These are phyloP conservation scores for Amyloporia xantha DNA, from an alignment of 768 basidiomycete genomes.

Conservation along the genomic window DNA sequence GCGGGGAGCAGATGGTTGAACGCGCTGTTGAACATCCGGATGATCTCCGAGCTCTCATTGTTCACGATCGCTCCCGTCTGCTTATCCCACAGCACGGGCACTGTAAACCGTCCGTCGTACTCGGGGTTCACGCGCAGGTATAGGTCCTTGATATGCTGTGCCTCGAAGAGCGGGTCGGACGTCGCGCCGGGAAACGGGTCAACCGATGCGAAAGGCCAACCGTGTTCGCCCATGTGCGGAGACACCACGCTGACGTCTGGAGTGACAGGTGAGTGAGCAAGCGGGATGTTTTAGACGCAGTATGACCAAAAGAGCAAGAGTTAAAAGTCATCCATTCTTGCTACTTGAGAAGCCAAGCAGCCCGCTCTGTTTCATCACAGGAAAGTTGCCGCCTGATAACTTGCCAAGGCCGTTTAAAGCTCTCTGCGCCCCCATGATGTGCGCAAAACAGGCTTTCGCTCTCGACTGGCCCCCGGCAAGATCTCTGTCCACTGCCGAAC, in stretches of 20 bases:
- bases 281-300: no score
- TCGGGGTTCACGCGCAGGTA: constrained; percentile 72
- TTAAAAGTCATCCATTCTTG: no score
- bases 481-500: no score
- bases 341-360: no score
- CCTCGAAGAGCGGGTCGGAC: constrained; percentile 64
- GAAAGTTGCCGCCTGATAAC: no score
- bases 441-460: no score
- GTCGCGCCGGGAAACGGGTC: constrained; percentile 68
- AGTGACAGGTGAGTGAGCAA: no score
- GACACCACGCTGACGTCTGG: constrained; percentile 77
- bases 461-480: no score
- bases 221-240: constrained; percentile 74
- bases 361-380: no score
- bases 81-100: constrained; percentile 92
- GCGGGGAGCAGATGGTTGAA: constrained; percentile 70
- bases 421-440: no score
- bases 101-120: constrained; percentile 80
- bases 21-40: constrained; percentile 84
- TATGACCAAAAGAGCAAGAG: no score
- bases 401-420: no score
- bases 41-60: constrained; percentile 94
- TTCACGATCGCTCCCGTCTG: constrained; percentile 84
- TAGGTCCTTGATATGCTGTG: constrained; percentile 74
- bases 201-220: constrained; percentile 80